Conservation (phyloP, 306 rosid species). For the Begonia masoniana region DNA sequence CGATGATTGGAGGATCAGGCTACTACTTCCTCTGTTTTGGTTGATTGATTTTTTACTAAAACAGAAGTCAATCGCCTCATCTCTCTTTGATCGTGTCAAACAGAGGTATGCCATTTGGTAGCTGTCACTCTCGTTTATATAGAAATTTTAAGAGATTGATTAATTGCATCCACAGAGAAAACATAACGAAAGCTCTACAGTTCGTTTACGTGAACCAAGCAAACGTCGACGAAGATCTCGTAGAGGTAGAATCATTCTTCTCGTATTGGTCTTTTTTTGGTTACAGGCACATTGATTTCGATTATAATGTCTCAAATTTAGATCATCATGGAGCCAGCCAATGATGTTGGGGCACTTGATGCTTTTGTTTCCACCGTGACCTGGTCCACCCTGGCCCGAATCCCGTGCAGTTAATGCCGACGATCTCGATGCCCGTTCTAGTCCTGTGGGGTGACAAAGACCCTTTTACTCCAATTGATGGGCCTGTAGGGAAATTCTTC, state of each 20-base stretch:
- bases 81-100: conserved; percentile 63
- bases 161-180: conserved; percentile 47
- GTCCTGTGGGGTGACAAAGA: conserved; percentile 87
- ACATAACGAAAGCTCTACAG: conserved; percentile 40
- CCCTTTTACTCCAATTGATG: conserved; percentile 88
- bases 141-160: background rate
- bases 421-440: conserved; percentile 49
- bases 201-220: conserved; percentile 75
- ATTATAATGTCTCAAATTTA: conserved; percentile 15
- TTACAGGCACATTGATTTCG: background rate
- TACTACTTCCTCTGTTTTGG: conserved; percentile 65
- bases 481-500: conserved; percentile 86
- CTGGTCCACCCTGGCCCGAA: conserved; percentile 92
- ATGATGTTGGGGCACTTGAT: conserved; percentile 62
- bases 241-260: conserved; percentile 37
- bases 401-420: conserved; percentile 64
- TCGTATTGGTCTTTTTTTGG: too few relatives aligned
- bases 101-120: conserved; percentile 32
- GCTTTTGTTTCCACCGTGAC: conserved; percentile 80
- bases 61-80: conserved; percentile 58
- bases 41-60: conserved; percentile 62
- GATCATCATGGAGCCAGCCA: conserved; percentile 75
- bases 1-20: conserved; percentile 94
- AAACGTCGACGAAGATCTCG: conserved; percentile 73
- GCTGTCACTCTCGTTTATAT: conserved; percentile 3